Conservation (phyloP, 177 flowering plant genomes). For the Vitis hybrid region DNA sequence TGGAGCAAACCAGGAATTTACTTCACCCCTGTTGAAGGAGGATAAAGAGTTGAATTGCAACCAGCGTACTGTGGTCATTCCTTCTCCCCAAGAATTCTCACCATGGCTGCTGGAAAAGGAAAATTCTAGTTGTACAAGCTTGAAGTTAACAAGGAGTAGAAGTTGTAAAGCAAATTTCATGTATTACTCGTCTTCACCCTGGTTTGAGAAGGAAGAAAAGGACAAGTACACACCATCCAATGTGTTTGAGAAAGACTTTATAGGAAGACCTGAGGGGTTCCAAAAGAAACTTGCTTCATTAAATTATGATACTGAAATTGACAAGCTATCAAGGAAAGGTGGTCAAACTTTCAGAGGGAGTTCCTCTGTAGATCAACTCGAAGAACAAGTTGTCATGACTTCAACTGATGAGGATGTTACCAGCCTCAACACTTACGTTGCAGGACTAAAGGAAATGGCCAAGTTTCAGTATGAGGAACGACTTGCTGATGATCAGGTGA, state of each 20-base stretch:
- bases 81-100: constrained; percentile 22
- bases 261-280: constrained; percentile 24
- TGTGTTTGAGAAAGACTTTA: constrained; percentile 18
- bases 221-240: constrained; percentile 24
- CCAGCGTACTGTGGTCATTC: constrained; percentile 3
- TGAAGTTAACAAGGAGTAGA: constrained; percentile 28
- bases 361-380: constrained; percentile 24
- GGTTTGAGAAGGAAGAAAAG: constrained; percentile 22
- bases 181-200: constrained; percentile 7
- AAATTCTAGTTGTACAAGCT: constrained; percentile 6
- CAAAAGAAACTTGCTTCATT: constrained; percentile 18
- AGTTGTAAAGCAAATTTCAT: constrained; percentile 34
- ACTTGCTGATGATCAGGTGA: constrained; percentile 34
- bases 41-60: constrained; percentile 6
- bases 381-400: constrained; percentile 20
- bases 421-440: neutral
- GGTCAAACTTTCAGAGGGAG: constrained; percentile 20
- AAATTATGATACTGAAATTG: constrained; percentile 15
- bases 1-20: constrained; percentile 20
- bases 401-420: constrained; percentile 8
- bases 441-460: constrained; percentile 14
- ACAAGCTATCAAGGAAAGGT: constrained; percentile 16
- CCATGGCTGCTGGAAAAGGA: constrained; percentile 14
- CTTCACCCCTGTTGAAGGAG: constrained; percentile 20
- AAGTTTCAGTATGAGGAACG: constrained; percentile 21